Evolutionary conservation across 1,284 basidiomycete genomes (phyloP).

Genomic region (Lentinula novae-zelandiae): DNA sequence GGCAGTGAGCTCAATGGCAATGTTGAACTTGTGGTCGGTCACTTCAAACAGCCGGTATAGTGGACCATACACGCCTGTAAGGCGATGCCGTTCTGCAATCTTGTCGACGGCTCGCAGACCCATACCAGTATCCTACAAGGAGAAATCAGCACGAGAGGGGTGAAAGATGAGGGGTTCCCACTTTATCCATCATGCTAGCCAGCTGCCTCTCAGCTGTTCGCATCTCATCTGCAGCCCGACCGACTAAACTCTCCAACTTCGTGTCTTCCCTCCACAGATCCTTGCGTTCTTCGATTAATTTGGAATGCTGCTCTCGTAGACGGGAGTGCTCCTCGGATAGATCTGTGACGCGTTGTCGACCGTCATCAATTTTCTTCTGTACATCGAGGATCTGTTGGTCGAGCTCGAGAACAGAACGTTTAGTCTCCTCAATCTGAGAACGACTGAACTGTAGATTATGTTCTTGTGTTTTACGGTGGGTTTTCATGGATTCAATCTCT

Average conservation of each 20-base stretch:
- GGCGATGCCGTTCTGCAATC: conserved; percentile 70
- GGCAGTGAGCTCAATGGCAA: conserved; percentile 91
- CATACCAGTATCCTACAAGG: conserved; percentile 77
- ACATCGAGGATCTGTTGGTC: conserved; percentile 60
- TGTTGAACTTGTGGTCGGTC: conserved; percentile 87
- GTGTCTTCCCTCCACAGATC: conserved; percentile 96
- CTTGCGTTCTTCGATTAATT: conserved; percentile 79
- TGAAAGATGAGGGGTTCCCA: conserved; percentile 26
- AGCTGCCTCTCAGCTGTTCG: conserved; percentile 77
- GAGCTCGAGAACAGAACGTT: conserved; percentile 49
- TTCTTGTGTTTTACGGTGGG: conserved; percentile 50
- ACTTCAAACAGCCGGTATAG: conserved; percentile 93
- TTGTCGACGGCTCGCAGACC: conserved; percentile 83
- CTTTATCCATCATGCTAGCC: conserved; percentile 94
- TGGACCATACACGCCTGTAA: conserved; percentile 88
- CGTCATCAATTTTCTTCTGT: conserved; percentile 65
- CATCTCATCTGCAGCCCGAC: conserved; percentile 78
- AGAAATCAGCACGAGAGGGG: background rate
- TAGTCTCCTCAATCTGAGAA: conserved; percentile 43
- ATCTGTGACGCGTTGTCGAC: conserved; percentile 64
- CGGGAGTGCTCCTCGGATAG: conserved; percentile 62
- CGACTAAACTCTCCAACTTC: conserved; percentile 76
- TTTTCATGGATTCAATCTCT: conserved; percentile 70
- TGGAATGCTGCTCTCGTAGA: conserved; percentile 71
- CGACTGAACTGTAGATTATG: conserved; percentile 45